Evolutionary conservation across 345 rosid species (phyloP).

Genomic region (Jatropha curcas): DNA sequence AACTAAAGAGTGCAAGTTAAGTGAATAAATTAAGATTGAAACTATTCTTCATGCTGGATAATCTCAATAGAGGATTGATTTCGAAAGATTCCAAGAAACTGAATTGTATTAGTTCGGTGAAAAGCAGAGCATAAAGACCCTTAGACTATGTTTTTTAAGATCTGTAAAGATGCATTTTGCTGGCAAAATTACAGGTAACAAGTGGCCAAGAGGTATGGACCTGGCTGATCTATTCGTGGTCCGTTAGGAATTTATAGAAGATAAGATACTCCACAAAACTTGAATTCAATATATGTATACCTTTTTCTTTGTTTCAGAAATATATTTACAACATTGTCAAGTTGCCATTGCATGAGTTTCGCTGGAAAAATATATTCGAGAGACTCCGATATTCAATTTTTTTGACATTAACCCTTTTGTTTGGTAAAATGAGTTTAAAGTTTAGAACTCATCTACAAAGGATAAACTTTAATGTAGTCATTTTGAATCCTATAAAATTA

Average conservation of each 20-base stretch:
- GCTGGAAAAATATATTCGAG: no score
- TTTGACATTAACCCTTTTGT: no score
- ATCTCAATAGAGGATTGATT: background rate
- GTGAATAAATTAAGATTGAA: no score
- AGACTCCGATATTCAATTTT: no score
- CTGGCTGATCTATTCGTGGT: background rate
- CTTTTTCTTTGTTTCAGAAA: conserved; percentile 3
- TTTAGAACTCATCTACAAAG: no score
- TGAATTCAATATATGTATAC: background rate
- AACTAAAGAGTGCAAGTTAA: no score
- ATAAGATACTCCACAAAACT: background rate
- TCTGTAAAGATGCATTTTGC: background rate
- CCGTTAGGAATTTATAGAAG: background rate
- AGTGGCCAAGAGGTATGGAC: background rate
- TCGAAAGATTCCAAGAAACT: background rate
- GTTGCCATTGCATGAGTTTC: no score
- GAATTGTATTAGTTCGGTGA: background rate
- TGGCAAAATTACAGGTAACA: conserved; percentile 9
- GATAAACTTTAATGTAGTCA: no score
- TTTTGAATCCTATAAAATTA: no score
- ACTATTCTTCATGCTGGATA: background rate
- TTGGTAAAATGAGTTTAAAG: no score
- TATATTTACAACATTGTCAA: background rate
- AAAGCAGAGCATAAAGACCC: background rate
- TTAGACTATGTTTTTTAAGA: background rate